Evolutionary conservation across 1,284 basidiomycete species (phyloP), one percentile per base, ranked within the genome.

Genomic region (Naganishia sp.): DNA sequence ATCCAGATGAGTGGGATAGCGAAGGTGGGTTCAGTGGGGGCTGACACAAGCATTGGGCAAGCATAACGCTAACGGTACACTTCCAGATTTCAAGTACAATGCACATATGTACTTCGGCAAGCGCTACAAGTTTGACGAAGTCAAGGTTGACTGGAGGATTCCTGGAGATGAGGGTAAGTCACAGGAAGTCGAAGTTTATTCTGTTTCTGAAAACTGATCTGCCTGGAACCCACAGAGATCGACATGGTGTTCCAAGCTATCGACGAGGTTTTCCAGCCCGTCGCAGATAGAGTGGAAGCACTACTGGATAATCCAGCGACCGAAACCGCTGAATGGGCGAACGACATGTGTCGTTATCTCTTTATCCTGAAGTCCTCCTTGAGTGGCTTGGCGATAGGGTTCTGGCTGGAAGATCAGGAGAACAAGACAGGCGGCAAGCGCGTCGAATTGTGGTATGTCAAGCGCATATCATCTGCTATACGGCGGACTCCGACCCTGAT

Each of bases 301-400:
- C 81, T 95, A 17, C 79, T 91, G 10, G 79, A 81, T 13, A 83
- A 80, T 6, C 83, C 85, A 13, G 79, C 81, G 18, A 83, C 75
- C 42, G 86, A 90, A 72, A 39, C 35, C 35, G 86, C 83, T 66
- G 82, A 86, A 21, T 87, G 88, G 81, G 87, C 90, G 39, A 97
- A 96, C 76, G 94, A 97, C 77, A 96, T 98, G 76, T 98, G 94
- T 79, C 86, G 95, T 84, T 88, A 81, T 68, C 83, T 82, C 25
- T 71, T 71, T 51, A 67, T 77, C 31, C 65, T 78, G 18, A 75
- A 77, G 67, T 74, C 73, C 63, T 69, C 72, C 6, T 60, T 75
- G 17, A 69, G 71, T 35, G 75, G 73, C 2, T 70, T 71, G 0
- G 75, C 68, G 74, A 73, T 41, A 69, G 76, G 62, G 68, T 79